Base-by-base conservation (phyloP, 805 yeast species). In the Suhomyces vadensis region DNA sequence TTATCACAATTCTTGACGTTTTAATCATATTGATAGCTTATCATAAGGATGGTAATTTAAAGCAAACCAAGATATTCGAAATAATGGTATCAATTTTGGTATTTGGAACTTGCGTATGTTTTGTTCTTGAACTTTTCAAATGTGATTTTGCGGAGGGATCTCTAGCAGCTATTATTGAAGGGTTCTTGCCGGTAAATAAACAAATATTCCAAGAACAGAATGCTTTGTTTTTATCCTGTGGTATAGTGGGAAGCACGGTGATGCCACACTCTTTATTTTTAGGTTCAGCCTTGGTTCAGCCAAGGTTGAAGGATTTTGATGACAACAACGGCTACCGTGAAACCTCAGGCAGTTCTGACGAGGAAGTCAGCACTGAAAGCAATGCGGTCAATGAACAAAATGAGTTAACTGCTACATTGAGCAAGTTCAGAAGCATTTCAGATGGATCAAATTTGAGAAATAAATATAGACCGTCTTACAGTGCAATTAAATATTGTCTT, bases 1-100 rank as follows among this genome's bases (percentile, higher is more conserved):
- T 85, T 5, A 61, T 90, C 27, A 90, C 97, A 0, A 83, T 90
- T 1, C 60, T 87, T 2, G 97, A 90, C 59, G 97, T 90, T 6
- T 65, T 90, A 49, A 72, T 86, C 4, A 85, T 90, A 7, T 67
- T 90, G 39, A 69, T 88, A 60, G 94, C 90, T 1, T 90, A 90
- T 64, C 78, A 79, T 49, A 82, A 79, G 35, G 83, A 83, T 42
- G 91, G 92, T 0, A 79, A 88, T 7, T 75, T 89, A 80, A 75
- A 76, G 49, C 82, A 83, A 52, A 84, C 90, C 2, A 69, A 96
- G 44, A 75, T 79, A 27, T 90, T 90, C 65, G 97, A 90, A 64
- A 61, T 79, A 29, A 77, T 88, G 58, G 96, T 90, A 6, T 71
- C 88, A 1, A 43, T 74, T 0, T 70, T 90, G 25, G 97, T 90